Evolutionary conservation across 495 filamentous ascomycete genomes (phyloP).

Genomic region (Aspergillus sparsus): DNA sequence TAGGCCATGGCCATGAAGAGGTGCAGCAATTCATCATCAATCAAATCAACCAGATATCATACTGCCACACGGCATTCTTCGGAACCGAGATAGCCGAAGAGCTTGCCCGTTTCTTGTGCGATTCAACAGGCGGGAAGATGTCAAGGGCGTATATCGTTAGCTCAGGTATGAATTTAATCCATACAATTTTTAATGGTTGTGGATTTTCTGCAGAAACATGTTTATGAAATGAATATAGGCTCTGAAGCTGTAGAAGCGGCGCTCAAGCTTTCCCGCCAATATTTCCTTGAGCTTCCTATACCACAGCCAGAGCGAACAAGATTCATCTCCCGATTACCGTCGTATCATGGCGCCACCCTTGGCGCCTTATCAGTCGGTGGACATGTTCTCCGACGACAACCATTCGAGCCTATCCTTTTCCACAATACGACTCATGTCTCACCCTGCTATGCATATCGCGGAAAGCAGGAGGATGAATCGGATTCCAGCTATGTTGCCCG

Average conservation of each 20-base stretch:
- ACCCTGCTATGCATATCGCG: conserved; percentile 68
- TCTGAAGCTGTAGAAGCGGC: conserved; percentile 73
- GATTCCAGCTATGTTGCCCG: conserved; percentile 56
- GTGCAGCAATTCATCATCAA: conserved; percentile 47
- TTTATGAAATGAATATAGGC: conserved; percentile 39
- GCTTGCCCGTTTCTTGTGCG: conserved; percentile 43
- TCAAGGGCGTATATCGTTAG: conserved; percentile 50
- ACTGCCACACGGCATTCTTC: conserved; percentile 57
- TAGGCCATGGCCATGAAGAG: conserved; percentile 50
- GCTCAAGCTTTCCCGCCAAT: conserved; percentile 65
- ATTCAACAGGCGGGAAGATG: conserved; percentile 48
- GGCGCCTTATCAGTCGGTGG: conserved; percentile 65
- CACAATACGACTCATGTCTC: conserved; percentile 64
- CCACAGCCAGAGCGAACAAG: conserved; percentile 51
- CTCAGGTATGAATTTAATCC: conserved; percentile 54
- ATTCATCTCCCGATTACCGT: conserved; percentile 68
- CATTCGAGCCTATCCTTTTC: conserved; percentile 66
- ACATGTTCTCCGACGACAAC: conserved; percentile 60
- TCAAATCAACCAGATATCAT: conserved; percentile 54
- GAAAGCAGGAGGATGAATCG: conserved; percentile 49
- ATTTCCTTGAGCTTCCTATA: conserved; percentile 54
- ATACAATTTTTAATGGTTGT: not conserved
- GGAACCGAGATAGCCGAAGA: conserved; percentile 49
- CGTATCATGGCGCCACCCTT: conserved; percentile 77
- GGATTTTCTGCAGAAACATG: not conserved